Base-by-base conservation (phyloP, 768 basidiomycete genomes). In the Kwoniella mangroviensis region DNA sequence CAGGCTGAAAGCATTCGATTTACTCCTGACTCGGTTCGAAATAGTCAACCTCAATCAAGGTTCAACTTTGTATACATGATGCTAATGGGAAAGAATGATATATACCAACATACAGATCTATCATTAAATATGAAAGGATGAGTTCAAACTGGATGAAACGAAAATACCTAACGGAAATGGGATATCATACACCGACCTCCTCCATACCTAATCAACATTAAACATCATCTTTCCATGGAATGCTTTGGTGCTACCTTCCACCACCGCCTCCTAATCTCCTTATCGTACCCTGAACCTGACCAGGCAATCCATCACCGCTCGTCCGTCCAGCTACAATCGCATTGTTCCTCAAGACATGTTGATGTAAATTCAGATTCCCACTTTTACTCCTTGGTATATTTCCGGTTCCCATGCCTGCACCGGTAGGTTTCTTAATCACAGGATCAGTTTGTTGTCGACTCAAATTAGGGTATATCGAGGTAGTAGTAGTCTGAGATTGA, bases 321-420 rank as follows among this genome's bases (percentile, higher is more conserved):
- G 70, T 68, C 2, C 71, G 52, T 43, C 72, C 61, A 45, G 67
- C 65, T 34, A 63, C 58, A 40, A 53, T 43, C 7, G 79, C 79
- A 64, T 80, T 76, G 26, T 51, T 45, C 51, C 56, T 63, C 54
- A 76, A 68, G 7, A 76, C 77, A 34, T 76, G 70, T 53, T 73
- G 73, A 76, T 80, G 77, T 21, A 79, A 63, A 57, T 61, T 72
- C 55, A 79, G 61, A 24, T 56, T 70, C 11, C 77, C 77, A 17
- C 71, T 71, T 58, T 67, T 72, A 42, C 74, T 75, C 49, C 76
- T 51, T 17, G 76, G 72, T 53, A 76, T 74, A 12, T 24, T 34
- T 4, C 21, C 52, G 6, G 17, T 5, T 54, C 54, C 57, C 12
- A 10, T 52, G 3, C n/a, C 62, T 22, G 24, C 24, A 1, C 54